Conservation (phyloP, 2,329 filamentous ascomycete species). For the Microthyrium microscopicum region DNA sequence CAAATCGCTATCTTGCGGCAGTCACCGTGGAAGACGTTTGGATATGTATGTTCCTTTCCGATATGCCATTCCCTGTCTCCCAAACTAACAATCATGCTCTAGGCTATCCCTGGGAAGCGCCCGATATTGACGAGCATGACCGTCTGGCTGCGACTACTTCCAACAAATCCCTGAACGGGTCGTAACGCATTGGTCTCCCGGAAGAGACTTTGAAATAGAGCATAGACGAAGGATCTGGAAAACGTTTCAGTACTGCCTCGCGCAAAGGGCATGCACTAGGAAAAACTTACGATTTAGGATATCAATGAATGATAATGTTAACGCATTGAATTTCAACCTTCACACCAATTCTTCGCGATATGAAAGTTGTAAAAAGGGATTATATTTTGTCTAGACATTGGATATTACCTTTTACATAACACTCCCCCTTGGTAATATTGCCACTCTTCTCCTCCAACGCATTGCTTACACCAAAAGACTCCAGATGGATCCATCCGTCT, state of each 20-base stretch:
- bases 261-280: no score
- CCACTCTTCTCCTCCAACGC: neutral
- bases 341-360: no score
- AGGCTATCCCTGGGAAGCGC: conserved; percentile 26
- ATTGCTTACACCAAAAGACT: neutral
- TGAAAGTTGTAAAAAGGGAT: no score
- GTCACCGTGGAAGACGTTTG: conserved; percentile 83
- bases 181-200: neutral
- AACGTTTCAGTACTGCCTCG: no score
- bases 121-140: conserved; percentile 93
- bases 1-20: conserved; percentile 66
- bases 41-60: conserved; percentile 46
- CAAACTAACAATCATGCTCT: neutral
- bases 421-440: no score
- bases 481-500: neutral
- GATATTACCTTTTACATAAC: no score
- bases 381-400: no score
- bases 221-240: no score
- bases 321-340: no score
- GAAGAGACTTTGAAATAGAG: no score
- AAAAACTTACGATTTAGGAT: no score
- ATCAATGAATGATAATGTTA: no score
- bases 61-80: neutral
- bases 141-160: conserved; percentile 37
- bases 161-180: neutral